Evolutionary conservation across 768 basidiomycete genomes (phyloP).

Genomic region (Xerocomus potaroensis): DNA sequence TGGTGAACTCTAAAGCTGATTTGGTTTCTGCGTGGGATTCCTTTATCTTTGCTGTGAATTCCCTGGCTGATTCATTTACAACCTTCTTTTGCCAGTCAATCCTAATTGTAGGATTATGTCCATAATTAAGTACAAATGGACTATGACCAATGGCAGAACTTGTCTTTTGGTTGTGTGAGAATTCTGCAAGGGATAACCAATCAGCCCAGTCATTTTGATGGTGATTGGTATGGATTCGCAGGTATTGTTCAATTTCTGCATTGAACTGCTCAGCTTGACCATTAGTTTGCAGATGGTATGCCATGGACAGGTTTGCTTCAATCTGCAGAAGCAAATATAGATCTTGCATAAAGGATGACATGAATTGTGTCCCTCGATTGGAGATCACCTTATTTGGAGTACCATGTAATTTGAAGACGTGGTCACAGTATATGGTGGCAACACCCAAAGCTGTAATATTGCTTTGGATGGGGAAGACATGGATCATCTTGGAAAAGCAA

Average conservation of each 20-base stretch:
- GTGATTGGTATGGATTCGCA: too few relatives aligned
- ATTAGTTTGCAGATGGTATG: background rate
- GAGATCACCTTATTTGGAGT: background rate
- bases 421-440: background rate
- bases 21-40: background rate
- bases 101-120: background rate
- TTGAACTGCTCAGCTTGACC: too few relatives aligned
- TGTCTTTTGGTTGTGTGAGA: background rate
- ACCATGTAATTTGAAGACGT: background rate
- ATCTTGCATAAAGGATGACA: background rate
- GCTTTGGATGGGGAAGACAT: rapidly evolving
- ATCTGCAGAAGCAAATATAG: background rate
- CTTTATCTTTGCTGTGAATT: background rate
- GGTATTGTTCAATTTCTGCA: too few relatives aligned
- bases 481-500: background rate
- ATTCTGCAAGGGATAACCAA: background rate
- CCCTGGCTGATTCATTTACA: background rate
- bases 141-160: conserved; percentile 11
- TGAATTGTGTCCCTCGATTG: background rate
- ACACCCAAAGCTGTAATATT: background rate
- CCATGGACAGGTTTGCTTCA: background rate
- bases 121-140: conserved; percentile 27
- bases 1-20: background rate
- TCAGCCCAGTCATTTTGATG: too few relatives aligned
- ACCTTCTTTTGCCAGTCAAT: background rate